A percentile compares a stretch with the other conserved stretches of the same genome.
phyloP scores from a whole-genome alignment of 164 flowering plant genomes.

The Stephania yunnanensis region DNA sequence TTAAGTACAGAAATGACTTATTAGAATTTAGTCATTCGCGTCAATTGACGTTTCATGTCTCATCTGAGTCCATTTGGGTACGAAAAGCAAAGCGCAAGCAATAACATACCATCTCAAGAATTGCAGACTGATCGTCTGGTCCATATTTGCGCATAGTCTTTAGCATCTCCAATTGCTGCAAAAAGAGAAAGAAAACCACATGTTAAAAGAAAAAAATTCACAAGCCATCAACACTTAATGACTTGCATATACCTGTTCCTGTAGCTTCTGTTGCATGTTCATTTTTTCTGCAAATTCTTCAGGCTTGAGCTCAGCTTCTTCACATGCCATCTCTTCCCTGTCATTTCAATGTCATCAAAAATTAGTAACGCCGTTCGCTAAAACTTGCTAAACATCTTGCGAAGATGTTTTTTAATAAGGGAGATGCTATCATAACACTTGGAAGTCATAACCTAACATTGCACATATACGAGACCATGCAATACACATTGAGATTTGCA shows the following conservation, averaged over 20 bases:
- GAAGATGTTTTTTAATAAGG: background rate
- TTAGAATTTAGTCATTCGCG: background rate
- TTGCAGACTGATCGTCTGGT: slow-evolving; percentile 69
- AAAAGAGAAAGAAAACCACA: background rate
- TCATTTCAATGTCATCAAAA: slow-evolving; percentile 9
- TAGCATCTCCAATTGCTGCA: slow-evolving; percentile 92
- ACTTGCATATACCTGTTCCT: slow-evolving; percentile 47
- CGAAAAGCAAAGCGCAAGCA: background rate
- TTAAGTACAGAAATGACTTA: too few relatives aligned
- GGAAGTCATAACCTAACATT: too few relatives aligned
- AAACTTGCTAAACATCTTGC: background rate
- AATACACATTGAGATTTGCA: too few relatives aligned
- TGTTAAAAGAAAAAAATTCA: background rate
- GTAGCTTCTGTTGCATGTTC: slow-evolving; percentile 45
- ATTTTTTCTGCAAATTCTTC: slow-evolving; percentile 66
- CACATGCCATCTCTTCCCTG: slow-evolving; percentile 93
- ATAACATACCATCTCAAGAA: slow-evolving; percentile 60
- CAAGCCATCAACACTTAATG: background rate
- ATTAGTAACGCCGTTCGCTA: background rate
- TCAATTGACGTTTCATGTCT: background rate
- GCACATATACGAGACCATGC: too few relatives aligned
- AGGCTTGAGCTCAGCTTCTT: slow-evolving; percentile 86
- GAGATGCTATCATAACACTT: too few relatives aligned
- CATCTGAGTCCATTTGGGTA: background rate
- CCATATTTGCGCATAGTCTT: slow-evolving; percentile 69